Percentiles rank a stretch among this genome's conserved stretches.
Conservation (phyloP, 306 rosid genomes). For the Fragaria nilgerrensis region DNA sequence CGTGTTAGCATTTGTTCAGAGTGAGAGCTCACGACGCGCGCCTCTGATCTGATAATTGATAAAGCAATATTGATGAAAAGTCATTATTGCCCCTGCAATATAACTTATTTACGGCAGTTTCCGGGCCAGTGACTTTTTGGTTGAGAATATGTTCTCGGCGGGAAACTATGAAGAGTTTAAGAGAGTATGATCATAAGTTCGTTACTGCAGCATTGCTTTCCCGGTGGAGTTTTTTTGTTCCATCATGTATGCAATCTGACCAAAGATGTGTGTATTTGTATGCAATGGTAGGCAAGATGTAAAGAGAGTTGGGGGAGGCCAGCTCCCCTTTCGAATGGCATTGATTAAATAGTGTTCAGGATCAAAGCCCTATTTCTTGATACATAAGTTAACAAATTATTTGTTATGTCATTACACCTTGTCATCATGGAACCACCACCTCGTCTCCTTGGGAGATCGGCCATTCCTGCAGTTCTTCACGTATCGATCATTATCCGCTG, state of each 20-base stretch:
- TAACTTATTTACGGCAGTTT: no score
- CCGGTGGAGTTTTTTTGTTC: no score
- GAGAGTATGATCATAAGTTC: no score
- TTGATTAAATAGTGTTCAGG: constrained; percentile 8
- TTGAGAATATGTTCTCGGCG: no score
- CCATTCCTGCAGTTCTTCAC: constrained; percentile 43
- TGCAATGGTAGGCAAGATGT: background rate
- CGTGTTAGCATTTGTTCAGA: constrained; percentile 45
- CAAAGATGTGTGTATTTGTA: background rate
- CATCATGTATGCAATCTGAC: no score
- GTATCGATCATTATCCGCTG: constrained; percentile 37
- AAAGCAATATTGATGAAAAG: no score
- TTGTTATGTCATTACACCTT: constrained; percentile 21
- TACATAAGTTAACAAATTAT: background rate
- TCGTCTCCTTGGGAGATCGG: constrained; percentile 45
- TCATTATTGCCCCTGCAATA: no score
- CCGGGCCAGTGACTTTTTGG: no score
- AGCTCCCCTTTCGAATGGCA: background rate
- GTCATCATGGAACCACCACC: constrained; percentile 49
- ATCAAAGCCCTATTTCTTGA: constrained; percentile 8
- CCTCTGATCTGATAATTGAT: no score
- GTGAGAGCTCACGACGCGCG: background rate
- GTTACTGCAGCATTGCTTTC: no score
- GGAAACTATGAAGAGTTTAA: no score
- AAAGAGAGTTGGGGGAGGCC: background rate